phyloP scores from a whole-genome alignment of 23 red algal species.

The Gracilaria caudata region DNA sequence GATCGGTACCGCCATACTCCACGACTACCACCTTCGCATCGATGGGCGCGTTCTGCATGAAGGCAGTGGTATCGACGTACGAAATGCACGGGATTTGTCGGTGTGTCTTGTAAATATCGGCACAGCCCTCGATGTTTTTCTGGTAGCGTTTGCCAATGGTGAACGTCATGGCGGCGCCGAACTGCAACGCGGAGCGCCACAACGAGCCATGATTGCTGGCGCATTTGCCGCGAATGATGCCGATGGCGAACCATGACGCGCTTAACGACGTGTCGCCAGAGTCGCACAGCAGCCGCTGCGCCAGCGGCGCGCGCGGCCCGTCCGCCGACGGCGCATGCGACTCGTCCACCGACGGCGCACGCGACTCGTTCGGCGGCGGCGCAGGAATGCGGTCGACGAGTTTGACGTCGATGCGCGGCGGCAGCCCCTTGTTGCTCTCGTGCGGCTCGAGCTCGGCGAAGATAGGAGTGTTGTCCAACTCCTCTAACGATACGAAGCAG shows the following conservation, averaged over 20 bases:
- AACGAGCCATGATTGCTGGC: conserved; percentile 77
- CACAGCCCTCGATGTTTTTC: conserved; percentile 45
- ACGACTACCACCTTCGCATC: conserved; percentile 69
- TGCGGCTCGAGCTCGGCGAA: neutral
- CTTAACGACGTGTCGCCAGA: conserved; percentile 22
- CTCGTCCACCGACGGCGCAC: neutral
- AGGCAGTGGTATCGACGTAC: conserved; percentile 30
- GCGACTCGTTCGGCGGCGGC: conserved; percentile 2
- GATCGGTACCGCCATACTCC: conserved; percentile 59
- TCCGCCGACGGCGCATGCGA: neutral
- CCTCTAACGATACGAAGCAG: neutral
- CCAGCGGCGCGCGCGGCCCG: conserved; percentile 4
- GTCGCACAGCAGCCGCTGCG: conserved; percentile 24
- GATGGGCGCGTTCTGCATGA: conserved; percentile 27
- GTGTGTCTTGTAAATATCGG: conserved; percentile 59
- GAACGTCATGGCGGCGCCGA: conserved; percentile 73
- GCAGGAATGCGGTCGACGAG: neutral
- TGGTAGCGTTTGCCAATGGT: conserved; percentile 74
- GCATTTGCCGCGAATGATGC: conserved; percentile 62
- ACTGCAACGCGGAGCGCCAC: conserved; percentile 62
- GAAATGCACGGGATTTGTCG: conserved; percentile 61
- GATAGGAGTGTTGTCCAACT: neutral
- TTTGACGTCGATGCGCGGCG: conserved; percentile 33
- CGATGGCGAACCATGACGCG: conserved; percentile 67
- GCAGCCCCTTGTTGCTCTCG: neutral